Evolutionary conservation across 108 stramenopile species (phyloP).

Genomic region (Chaetoceros muelleri): DNA sequence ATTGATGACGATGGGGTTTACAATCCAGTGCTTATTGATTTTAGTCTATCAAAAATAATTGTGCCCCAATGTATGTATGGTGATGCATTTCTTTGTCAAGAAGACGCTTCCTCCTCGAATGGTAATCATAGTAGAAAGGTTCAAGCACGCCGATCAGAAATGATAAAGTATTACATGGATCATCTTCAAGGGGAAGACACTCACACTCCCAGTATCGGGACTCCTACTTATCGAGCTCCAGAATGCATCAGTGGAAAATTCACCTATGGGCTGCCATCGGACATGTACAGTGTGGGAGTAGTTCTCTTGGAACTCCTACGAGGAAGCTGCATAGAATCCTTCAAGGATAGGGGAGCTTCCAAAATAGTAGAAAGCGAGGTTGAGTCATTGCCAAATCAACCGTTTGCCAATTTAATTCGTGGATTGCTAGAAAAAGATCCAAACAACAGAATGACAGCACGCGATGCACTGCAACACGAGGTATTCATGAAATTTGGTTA

Average conservation of each 20-base stretch:
- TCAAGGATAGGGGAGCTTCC: constrained; percentile 52
- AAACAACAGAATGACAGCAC: constrained; percentile 42
- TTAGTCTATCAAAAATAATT: constrained; percentile 63
- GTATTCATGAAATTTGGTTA: constrained; percentile 63
- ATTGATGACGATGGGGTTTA: constrained; percentile 27
- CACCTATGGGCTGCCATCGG: constrained; percentile 55
- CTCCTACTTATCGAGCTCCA: constrained; percentile 60
- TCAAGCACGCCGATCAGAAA: background rate
- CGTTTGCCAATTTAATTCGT: constrained; percentile 59
- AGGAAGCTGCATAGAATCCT: constrained; percentile 31
- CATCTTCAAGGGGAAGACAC: constrained; percentile 10
- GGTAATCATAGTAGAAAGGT: background rate
- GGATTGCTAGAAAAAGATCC: constrained; percentile 51
- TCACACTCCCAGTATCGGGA: constrained; percentile 63
- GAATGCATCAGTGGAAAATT: constrained; percentile 45
- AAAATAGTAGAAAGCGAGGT: constrained; percentile 36
- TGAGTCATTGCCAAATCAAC: constrained; percentile 44
- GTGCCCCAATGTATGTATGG: constrained; percentile 13
- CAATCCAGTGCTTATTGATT: constrained; percentile 70
- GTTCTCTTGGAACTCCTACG: constrained; percentile 62
- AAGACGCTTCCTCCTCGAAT: too few relatives aligned
- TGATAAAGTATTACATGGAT: background rate
- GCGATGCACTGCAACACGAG: constrained; percentile 42
- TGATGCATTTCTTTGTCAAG: background rate
- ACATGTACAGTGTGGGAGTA: constrained; percentile 79